These are phyloP conservation scores for Aureobasidium musti DNA, from an alignment of 2,329 filamentous ascomycete species.

Conservation along the genomic window DNA sequence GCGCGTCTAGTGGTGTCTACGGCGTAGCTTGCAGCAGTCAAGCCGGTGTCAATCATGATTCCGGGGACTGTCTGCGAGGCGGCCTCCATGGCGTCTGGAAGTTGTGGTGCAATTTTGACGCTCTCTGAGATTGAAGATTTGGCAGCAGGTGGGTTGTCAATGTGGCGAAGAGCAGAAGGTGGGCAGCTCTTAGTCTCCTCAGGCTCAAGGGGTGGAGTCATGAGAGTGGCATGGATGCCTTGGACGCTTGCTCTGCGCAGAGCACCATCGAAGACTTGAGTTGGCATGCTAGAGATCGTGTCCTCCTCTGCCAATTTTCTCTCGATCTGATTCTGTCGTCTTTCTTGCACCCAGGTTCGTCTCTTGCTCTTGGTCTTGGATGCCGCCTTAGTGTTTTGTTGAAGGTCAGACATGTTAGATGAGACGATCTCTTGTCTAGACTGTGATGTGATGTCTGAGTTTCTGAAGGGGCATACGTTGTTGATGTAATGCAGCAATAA, in stretches of 20 bases:
- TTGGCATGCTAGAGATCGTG: background rate
- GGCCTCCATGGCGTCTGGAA: background rate
- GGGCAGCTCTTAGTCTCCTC: constrained; percentile 14
- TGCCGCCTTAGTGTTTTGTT: background rate
- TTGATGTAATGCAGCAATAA: background rate
- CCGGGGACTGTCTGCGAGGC: background rate
- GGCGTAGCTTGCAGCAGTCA: background rate
- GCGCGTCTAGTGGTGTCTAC: background rate
- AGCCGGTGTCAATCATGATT: background rate
- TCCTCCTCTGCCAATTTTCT: background rate
- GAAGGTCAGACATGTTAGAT: constrained; percentile 8
- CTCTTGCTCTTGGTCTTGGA: constrained; percentile 6
- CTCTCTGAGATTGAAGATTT: background rate
- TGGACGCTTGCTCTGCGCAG: constrained; percentile 1
- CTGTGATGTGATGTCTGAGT: background rate
- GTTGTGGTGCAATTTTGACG: background rate
- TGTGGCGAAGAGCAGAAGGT: background rate
- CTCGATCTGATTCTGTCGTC: background rate
- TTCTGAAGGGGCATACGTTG: background rate
- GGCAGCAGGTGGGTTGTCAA: background rate
- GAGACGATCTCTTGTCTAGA: background rate
- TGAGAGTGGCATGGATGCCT: background rate
- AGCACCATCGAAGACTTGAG: background rate
- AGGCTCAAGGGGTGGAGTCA: background rate
- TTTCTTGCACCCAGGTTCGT: background rate